phyloP scores from a whole-genome alignment of 345 rosid species.

The Lepidium didymum region DNA sequence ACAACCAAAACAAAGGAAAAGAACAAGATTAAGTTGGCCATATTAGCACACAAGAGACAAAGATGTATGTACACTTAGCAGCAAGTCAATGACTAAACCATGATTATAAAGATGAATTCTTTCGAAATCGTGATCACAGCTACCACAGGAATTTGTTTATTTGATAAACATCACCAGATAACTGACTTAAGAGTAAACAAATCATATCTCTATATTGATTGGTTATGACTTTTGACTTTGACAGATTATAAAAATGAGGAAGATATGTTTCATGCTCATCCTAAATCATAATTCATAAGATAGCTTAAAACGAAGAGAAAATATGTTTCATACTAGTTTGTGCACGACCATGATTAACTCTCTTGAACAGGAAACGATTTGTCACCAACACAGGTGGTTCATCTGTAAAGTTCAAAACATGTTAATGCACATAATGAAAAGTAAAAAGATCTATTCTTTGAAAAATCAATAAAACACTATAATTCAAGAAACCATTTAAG shows the following conservation, averaged over 20 bases:
- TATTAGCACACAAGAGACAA: neutral
- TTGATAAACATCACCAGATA: neutral
- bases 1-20: conserved; percentile 1
- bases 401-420: neutral
- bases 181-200: conserved; percentile 18
- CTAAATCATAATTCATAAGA: neutral
- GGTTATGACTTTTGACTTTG: neutral
- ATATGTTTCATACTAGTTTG: too few relatives aligned
- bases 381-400: neutral
- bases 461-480: neutral
- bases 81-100: conserved; percentile 11
- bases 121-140: neutral
- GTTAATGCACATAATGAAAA: neutral
- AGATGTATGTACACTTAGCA: conserved; percentile 3
- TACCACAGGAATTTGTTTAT: neutral
- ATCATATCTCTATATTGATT: neutral
- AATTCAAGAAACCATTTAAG: neutral
- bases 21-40: conserved; percentile 10
- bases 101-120: neutral
- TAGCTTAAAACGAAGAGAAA: too few relatives aligned
- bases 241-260: conserved; percentile 5
- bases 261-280: conserved; percentile 5
- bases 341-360: neutral
- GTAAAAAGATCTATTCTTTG: neutral
- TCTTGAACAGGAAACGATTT: neutral